Evolutionary conservation across 1,139 yeast genomes (phyloP).

Genomic region (Suhomyces bokatorum): DNA sequence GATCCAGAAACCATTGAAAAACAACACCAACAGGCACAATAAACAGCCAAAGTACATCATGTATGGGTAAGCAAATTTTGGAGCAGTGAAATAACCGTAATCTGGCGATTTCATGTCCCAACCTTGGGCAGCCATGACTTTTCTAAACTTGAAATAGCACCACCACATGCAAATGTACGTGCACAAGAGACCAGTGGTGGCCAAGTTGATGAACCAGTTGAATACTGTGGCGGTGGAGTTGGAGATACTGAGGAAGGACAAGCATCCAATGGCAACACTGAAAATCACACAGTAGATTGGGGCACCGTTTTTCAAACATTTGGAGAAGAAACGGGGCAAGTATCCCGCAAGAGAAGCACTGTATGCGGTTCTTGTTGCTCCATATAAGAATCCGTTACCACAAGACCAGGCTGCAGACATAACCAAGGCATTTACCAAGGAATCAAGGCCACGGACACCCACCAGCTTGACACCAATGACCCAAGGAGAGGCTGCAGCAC

Average conservation of each 20-base stretch:
- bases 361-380: slow-evolving; percentile 38
- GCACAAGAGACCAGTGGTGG: slow-evolving; percentile 55
- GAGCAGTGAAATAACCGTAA: slow-evolving; percentile 28
- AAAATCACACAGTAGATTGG: slow-evolving; percentile 36
- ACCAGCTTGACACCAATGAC: slow-evolving; percentile 39
- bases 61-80: slow-evolving; percentile 32
- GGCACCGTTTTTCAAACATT: slow-evolving; percentile 35
- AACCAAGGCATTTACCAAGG: slow-evolving; percentile 37
- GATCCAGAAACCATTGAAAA: slow-evolving; percentile 45
- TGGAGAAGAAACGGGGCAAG: slow-evolving; percentile 36
- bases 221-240: slow-evolving; percentile 33
- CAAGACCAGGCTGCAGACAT: slow-evolving; percentile 42
- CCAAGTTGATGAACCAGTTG: slow-evolving; percentile 41
- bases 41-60: slow-evolving; percentile 35
- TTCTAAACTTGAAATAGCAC: slow-evolving; percentile 43
- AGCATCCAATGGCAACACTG: slow-evolving; percentile 25
- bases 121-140: slow-evolving; percentile 37
- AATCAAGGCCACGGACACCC: slow-evolving; percentile 38
- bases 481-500: slow-evolving; percentile 44
- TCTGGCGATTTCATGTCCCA: slow-evolving; percentile 23
- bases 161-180: slow-evolving; percentile 53
- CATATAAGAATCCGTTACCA: slow-evolving; percentile 39
- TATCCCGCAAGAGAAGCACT: slow-evolving; percentile 41
- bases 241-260: slow-evolving; percentile 32
- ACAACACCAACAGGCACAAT: slow-evolving; percentile 28